Evolutionary conservation across 2,329 filamentous ascomycete species (phyloP).

Genomic region (Moelleriella libera): DNA sequence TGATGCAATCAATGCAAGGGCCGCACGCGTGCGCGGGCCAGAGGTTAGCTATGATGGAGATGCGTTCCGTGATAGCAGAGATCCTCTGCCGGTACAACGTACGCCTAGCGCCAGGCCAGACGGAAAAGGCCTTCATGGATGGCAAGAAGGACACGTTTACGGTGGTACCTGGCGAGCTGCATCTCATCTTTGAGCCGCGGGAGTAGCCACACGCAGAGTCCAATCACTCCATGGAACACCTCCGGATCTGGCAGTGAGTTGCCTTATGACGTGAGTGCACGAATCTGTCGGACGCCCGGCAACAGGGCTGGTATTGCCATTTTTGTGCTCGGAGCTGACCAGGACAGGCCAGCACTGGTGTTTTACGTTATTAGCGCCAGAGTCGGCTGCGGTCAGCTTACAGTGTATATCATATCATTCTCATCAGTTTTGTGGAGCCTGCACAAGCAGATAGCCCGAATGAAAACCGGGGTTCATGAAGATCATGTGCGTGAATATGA

Average conservation of each 20-base stretch:
- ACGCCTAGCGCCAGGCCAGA: not conserved
- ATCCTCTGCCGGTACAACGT: not conserved
- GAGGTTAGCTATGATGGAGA: slow-evolving; percentile 2
- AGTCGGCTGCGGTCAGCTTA: not conserved
- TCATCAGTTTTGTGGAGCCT: not conserved
- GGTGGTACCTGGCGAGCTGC: not conserved
- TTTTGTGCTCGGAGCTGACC: no score
- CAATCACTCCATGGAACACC: not conserved
- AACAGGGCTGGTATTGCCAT: not conserved
- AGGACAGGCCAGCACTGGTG: not conserved
- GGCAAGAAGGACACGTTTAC: not conserved
- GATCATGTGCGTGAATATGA: not conserved
- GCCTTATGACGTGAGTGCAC: no score
- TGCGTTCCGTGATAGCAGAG: not conserved
- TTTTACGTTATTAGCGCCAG: not conserved
- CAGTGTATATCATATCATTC: not conserved
- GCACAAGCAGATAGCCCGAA: not conserved
- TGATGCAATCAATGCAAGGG: not conserved
- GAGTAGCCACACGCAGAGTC: not conserved
- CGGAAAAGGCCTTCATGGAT: not conserved
- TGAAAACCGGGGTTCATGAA: not conserved
- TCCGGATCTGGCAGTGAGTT: no score
- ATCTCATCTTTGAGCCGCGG: not conserved
- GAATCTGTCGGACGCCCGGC: no score
- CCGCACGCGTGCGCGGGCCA: slow-evolving; percentile 5